These are phyloP conservation scores for Phytopythium ostracodes DNA, from an alignment of 352 stramenopile genomes.

Conservation along the genomic window DNA sequence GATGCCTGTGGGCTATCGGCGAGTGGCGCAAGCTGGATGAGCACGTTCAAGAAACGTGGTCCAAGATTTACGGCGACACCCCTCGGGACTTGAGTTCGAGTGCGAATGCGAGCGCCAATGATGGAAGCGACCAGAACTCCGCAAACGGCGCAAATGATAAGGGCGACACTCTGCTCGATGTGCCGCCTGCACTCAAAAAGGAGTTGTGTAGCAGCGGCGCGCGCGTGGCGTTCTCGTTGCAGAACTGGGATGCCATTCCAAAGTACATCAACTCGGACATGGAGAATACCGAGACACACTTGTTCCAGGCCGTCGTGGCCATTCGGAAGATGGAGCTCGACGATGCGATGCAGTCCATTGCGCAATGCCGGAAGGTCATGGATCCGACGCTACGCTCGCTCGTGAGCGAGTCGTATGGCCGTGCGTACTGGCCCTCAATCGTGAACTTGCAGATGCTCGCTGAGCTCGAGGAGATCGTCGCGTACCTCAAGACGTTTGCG, in stretches of 20 bases:
- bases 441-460: conserved; percentile 97
- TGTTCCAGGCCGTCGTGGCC: conserved; percentile 90
- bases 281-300: conserved; percentile 78
- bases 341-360: conserved; percentile 90
- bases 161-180: conserved; percentile 60
- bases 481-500: conserved; percentile 76
- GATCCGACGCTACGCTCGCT: conserved; percentile 96
- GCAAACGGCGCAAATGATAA: conserved; percentile 29
- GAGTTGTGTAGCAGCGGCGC: conserved; percentile 82
- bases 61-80: conserved; percentile 75
- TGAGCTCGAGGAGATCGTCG: conserved; percentile 92
- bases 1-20: conserved; percentile 97
- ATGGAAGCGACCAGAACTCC: conserved; percentile 26
- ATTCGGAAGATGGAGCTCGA: conserved; percentile 94
- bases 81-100: conserved; percentile 4
- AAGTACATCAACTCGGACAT: conserved; percentile 88
- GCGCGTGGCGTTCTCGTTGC: conserved; percentile 73
- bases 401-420: conserved; percentile 96
- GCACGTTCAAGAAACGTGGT: conserved; percentile 86
- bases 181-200: conserved; percentile 78
- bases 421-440: conserved; percentile 95
- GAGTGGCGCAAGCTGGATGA: conserved; percentile 96
- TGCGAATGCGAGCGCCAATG: background rate
- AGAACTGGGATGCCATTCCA: conserved; percentile 84
- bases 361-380: conserved; percentile 93